Percentiles rank a stretch among this genome's conserved stretches.
Evolutionary conservation across 2,329 filamentous ascomycete genomes (phyloP).

Genomic region (Verticillium alfalfae): DNA sequence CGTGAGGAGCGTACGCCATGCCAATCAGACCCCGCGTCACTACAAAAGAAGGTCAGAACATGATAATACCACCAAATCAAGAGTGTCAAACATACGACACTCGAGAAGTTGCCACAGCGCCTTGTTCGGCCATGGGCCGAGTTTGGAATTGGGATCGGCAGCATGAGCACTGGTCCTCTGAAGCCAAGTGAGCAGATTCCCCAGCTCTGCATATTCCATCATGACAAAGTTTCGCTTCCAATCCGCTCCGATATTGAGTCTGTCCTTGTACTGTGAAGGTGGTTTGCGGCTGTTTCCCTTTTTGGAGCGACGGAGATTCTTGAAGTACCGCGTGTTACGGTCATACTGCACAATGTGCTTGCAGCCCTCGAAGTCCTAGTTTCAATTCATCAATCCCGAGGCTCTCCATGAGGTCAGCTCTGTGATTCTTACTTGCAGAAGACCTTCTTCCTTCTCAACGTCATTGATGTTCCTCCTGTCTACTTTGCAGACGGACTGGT

Average conservation of each 20-base stretch:
- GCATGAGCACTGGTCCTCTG: not conserved
- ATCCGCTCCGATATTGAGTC: not conserved
- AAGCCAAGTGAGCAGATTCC: constrained; percentile 15
- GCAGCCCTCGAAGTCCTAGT: not conserved
- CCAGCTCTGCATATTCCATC: constrained; percentile 18
- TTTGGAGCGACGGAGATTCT: not conserved
- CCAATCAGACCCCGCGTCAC: not conserved
- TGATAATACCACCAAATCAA: not conserved
- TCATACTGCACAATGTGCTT: not conserved
- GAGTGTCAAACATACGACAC: constrained; percentile 16
- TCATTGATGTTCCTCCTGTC: not conserved
- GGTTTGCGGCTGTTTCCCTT: not conserved
- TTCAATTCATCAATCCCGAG: not conserved
- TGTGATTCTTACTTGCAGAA: not conserved
- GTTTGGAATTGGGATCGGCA: not conserved
- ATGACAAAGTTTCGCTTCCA: constrained; percentile 11
- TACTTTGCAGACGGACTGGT: not conserved
- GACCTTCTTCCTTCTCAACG: constrained; percentile 4
- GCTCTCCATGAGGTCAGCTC: too few species aligned
- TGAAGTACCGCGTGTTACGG: not conserved
- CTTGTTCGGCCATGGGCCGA: constrained; percentile 6
- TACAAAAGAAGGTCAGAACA: not conserved
- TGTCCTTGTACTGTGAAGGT: not conserved
- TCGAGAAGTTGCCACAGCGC: constrained; percentile 23
- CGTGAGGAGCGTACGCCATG: not conserved